These are phyloP conservation scores for Cladosporium phlei DNA, from an alignment of 2,329 filamentous ascomycete genomes.

Conservation along the genomic window DNA sequence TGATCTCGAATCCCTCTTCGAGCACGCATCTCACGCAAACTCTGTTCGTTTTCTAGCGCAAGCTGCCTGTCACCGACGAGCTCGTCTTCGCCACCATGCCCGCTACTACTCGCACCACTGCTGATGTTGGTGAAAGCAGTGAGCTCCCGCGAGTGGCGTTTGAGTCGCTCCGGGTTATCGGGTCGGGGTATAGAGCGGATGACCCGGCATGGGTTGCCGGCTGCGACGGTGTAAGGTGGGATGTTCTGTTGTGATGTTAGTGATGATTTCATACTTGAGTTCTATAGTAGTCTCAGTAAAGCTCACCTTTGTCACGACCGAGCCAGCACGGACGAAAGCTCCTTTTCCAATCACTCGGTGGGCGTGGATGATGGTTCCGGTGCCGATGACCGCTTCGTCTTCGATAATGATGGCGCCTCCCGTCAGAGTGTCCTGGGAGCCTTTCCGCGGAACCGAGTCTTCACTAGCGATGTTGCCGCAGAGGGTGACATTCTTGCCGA, in stretches of 20 bases:
- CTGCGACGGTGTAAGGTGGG: constrained; percentile 42
- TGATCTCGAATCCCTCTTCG: constrained; percentile 2
- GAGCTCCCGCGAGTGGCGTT: constrained; percentile 2
- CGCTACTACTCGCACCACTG: background rate
- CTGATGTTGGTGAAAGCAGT: background rate
- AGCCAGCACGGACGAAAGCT: constrained; percentile 50
- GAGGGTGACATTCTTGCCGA: constrained; percentile 80
- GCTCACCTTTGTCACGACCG: constrained; percentile 51
- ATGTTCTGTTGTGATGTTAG: constrained; percentile 36
- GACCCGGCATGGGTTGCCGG: constrained; percentile 47
- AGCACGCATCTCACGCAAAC: background rate
- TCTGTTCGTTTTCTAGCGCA: constrained; percentile 3
- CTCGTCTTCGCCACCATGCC: background rate
- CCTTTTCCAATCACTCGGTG: constrained; percentile 51
- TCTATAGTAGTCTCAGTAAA: constrained; percentile 17
- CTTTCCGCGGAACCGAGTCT: constrained; percentile 68
- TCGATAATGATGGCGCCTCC: constrained; percentile 73
- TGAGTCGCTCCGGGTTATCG: background rate
- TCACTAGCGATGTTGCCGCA: constrained; percentile 69
- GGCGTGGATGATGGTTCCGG: constrained; percentile 57
- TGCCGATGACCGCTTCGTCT: constrained; percentile 63
- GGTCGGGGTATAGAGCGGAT: constrained; percentile 34
- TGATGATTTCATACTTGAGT: background rate
- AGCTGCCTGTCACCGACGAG: background rate
- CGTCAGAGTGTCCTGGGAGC: constrained; percentile 65